A percentile compares a stretch with the other conserved stretches of the same genome.
Conservation (phyloP, 2,329 filamentous ascomycete species). For the Macroventuria anomochaeta region DNA sequence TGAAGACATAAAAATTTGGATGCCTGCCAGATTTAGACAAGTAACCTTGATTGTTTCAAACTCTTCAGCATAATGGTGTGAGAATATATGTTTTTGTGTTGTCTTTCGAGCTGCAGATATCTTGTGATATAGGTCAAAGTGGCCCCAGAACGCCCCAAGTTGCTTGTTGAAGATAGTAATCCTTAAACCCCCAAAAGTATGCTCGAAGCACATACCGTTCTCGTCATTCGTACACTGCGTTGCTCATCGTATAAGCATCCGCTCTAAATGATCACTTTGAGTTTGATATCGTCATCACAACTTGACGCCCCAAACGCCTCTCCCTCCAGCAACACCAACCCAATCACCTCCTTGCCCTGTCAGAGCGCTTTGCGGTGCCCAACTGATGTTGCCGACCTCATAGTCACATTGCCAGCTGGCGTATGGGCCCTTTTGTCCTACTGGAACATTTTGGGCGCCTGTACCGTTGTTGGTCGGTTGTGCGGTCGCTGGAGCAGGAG, state of each 20-base stretch:
- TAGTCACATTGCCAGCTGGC: conserved; percentile 87
- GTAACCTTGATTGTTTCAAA: too few relatives aligned
- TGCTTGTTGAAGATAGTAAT: background rate
- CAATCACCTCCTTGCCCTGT: conserved; percentile 77
- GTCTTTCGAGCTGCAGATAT: conserved; percentile 1
- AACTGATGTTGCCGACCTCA: conserved; percentile 83
- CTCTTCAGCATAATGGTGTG: background rate
- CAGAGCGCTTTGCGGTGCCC: conserved; percentile 75
- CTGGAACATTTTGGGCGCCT: conserved; percentile 45
- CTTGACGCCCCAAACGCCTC: conserved; percentile 80
- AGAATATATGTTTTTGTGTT: background rate
- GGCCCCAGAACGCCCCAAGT: conserved; percentile 5
- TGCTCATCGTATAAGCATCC: background rate
- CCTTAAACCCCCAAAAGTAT: background rate
- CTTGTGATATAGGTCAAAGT: conserved; percentile 1
- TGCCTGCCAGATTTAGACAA: too few relatives aligned
- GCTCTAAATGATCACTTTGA: background rate
- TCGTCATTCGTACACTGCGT: conserved; percentile 12
- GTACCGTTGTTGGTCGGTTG: conserved; percentile 40
- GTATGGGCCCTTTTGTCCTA: conserved; percentile 68
- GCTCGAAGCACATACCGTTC: background rate
- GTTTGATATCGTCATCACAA: conserved; percentile 40
- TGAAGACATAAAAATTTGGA: too few relatives aligned
- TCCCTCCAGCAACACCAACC: conserved; percentile 80
- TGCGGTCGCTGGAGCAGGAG: conserved; percentile 34